These are phyloP conservation scores for Lanmaoa rubissima DNA, from an alignment of 768 basidiomycete genomes.

Conservation along the genomic window DNA sequence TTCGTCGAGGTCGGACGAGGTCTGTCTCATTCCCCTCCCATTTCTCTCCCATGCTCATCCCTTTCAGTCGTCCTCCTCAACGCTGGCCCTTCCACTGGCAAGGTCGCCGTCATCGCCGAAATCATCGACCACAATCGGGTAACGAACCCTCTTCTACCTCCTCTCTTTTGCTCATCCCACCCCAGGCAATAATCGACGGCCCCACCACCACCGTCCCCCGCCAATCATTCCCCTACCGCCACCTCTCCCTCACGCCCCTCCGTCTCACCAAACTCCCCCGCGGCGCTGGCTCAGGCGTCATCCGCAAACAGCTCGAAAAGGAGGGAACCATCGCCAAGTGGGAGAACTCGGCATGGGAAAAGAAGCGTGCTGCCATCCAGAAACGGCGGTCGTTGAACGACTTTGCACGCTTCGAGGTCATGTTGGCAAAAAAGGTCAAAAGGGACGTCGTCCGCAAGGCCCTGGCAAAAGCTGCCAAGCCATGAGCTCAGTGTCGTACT, in stretches of 20 bases:
- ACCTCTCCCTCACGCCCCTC: slow-evolving; percentile 88
- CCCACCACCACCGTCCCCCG: slow-evolving; percentile 90
- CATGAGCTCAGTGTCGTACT: slow-evolving; percentile 9
- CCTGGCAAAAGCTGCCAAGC: slow-evolving; percentile 47
- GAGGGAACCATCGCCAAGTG: slow-evolving; percentile 84
- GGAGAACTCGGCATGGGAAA: slow-evolving; percentile 85
- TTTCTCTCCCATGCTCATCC: slow-evolving; percentile 2
- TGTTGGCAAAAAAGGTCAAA: slow-evolving; percentile 86
- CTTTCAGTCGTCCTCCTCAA: slow-evolving; percentile 83
- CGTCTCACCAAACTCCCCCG: slow-evolving; percentile 83
- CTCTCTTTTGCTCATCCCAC: not conserved
- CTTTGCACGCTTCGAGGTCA: slow-evolving; percentile 87
- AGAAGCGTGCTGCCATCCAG: slow-evolving; percentile 74
- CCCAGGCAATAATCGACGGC: slow-evolving; percentile 92
- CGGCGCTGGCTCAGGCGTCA: slow-evolving; percentile 73
- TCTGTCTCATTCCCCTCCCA: slow-evolving; percentile 23
- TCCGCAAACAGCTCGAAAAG: slow-evolving; percentile 88
- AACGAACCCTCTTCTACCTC: not conserved
- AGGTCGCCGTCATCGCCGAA: slow-evolving; percentile 93
- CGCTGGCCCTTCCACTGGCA: slow-evolving; percentile 79
- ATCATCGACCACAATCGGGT: slow-evolving; percentile 99
- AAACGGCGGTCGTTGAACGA: slow-evolving; percentile 78
- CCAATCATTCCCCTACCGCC: slow-evolving; percentile 88
- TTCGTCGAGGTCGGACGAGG: slow-evolving; percentile 99
- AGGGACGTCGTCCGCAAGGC: slow-evolving; percentile 75